Conservation (phyloP, 371 early-diverging fungal species). For the Choanephora cucurbitarum region DNA sequence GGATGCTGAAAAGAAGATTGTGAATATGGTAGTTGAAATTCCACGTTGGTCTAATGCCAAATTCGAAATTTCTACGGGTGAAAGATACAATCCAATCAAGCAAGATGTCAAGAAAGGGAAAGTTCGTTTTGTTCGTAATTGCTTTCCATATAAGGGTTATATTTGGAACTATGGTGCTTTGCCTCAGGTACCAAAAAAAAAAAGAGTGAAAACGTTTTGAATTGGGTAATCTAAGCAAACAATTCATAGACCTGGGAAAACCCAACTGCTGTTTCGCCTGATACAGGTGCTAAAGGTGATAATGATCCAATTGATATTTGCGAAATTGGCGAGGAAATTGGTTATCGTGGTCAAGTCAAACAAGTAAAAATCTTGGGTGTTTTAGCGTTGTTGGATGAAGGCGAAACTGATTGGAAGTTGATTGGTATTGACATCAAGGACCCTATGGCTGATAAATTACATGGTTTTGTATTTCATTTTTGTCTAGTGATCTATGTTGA, state of each 20-base stretch:
- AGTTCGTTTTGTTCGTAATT: constrained; percentile 97
- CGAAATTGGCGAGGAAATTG: constrained; percentile 96
- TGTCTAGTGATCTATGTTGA: too few relatives aligned
- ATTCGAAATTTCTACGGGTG: constrained; percentile 96
- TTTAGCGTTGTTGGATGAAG: constrained; percentile 97
- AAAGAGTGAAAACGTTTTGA: neutral
- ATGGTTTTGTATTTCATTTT: constrained; percentile 52
- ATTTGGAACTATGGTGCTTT: constrained; percentile 99
- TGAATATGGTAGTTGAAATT: constrained; percentile 99
- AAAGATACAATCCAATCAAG: constrained; percentile 97
- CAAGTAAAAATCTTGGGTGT: constrained; percentile 99
- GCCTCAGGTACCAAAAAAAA: constrained; percentile 71
- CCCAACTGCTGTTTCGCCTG: constrained; percentile 81
- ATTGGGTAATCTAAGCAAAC: too few relatives aligned
- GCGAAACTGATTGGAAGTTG: constrained; percentile 99
- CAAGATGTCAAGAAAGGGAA: constrained; percentile 99
- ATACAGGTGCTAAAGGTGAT: constrained; percentile 94
- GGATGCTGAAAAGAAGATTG: constrained; percentile 78
- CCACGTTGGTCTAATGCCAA: constrained; percentile 99
- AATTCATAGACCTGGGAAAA: constrained; percentile 97
- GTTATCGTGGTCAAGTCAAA: constrained; percentile 94
- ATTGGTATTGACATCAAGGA: constrained; percentile 97
- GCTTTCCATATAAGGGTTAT: constrained; percentile 99
- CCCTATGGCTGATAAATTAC: constrained; percentile 89
- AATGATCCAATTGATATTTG: constrained; percentile 98